Evolutionary conservation across 2,329 filamentous ascomycete genomes (phyloP), one percentile per base, ranked within the genome.

Genomic region (Ascochyta pisi): DNA sequence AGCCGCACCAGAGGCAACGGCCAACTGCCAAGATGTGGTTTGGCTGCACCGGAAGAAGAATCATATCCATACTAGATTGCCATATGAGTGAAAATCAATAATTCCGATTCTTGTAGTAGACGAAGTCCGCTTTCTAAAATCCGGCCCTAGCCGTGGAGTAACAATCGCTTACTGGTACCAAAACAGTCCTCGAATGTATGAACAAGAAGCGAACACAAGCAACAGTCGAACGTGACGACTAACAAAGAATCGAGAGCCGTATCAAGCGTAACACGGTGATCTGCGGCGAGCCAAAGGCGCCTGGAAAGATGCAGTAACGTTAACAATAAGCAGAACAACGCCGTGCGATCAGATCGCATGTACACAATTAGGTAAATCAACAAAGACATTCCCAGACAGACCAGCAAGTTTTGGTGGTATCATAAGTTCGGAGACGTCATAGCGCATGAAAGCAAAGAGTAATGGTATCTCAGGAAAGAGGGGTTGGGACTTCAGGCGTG

Each of bases 401-500:
- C 62, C 64, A 65, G 60, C 64, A 63, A 61, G 52, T 66, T 65
- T 67, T 62, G 48, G 54, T 61, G 60, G 60, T 60, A 57, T 73
- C 70, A 56, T 73, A 69, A 71, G 61, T 65, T 73, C 70, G 64
- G 70, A 58, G 55, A 47, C 55, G 58, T 69, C 67, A 46, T 69
- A 53, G 54, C 60, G 57, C 64, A 48, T 68, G 58, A 65, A 63
- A 39, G 44, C 45, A 43, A 48, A 42, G 46, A 41, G 40, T 38
- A 48, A 50, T 49, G 50, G 45, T 48, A 57, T 49, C 40, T 56
- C 49, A 47, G 26, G 34, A 50, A 45, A 48, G 40, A 50, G 24
- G 13, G 13, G 49, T 42, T 22, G 34, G 22, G 37, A 26, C 13
- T 34, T 40, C 26, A n/a, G 42, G n/a, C 26, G 19, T 40, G 6